Percentiles rank a stretch among this genome's conserved stretches.
Evolutionary conservation across 1,284 basidiomycete species (phyloP).

Genomic region (Malassezia dermatis): DNA sequence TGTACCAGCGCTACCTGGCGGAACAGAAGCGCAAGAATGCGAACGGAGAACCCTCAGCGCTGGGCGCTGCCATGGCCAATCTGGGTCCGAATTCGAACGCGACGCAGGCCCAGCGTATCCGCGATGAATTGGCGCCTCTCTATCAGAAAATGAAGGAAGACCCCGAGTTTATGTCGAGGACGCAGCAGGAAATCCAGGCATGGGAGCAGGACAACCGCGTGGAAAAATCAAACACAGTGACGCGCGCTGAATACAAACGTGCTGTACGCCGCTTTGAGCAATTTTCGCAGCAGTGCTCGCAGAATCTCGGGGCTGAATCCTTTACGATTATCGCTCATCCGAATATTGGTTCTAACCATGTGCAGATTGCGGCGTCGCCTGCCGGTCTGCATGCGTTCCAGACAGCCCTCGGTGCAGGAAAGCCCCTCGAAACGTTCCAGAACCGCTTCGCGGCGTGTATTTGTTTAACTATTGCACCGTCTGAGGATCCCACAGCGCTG

Average conservation of each 20-base stretch:
- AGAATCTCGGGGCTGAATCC: conserved; percentile 17
- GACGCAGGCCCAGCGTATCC: conserved; percentile 15
- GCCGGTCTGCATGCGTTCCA: conserved; percentile 18
- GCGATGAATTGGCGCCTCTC: conserved; percentile 18
- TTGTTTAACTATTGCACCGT: conserved; percentile 15
- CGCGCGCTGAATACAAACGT: conserved; percentile 17
- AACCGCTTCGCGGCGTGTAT: conserved; percentile 18
- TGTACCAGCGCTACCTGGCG: conserved; percentile 17
- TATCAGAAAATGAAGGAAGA: conserved; percentile 21
- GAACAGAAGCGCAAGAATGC: conserved; percentile 18
- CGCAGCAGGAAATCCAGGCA: conserved; percentile 15
- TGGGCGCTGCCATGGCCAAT: neutral
- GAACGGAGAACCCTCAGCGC: neutral
- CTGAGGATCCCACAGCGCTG: conserved; percentile 9
- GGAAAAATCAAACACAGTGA: conserved; percentile 13
- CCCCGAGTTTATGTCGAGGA: conserved; percentile 14
- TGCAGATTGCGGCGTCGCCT: conserved; percentile 16
- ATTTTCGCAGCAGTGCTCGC: conserved; percentile 16
- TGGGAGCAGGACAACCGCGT: conserved; percentile 17
- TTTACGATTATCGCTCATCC: conserved; percentile 19
- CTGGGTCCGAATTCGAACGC: neutral
- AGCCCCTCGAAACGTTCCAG: conserved; percentile 16
- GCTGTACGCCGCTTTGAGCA: conserved; percentile 20
- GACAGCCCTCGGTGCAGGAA: conserved; percentile 15
- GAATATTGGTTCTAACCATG: conserved; percentile 18